Percentiles rank a stretch among this genome's conserved stretches.
These are phyloP conservation scores for Cardamine chenopodiifolia DNA, from an alignment of 345 rosid species.

Conservation along the genomic window DNA sequence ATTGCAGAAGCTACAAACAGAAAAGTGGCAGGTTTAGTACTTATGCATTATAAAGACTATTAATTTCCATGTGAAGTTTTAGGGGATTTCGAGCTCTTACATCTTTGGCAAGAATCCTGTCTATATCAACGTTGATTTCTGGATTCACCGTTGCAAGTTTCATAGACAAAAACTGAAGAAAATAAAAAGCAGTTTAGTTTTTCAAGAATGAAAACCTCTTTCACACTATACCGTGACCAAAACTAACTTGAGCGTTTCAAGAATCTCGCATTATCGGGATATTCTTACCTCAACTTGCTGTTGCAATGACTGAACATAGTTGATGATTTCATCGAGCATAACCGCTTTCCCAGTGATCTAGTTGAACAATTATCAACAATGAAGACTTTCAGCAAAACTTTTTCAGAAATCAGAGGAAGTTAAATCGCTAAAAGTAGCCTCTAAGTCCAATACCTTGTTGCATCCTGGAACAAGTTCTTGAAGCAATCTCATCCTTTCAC, in stretches of 20 bases:
- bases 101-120: slow-evolving; percentile 79
- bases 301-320: slow-evolving; percentile 94
- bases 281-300: slow-evolving; percentile 92
- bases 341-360: slow-evolving; percentile 98
- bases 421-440: slow-evolving; percentile 1
- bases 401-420: neutral
- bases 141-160: slow-evolving; percentile 97
- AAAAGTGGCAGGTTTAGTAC: slow-evolving; percentile 25
- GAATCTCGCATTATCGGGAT: slow-evolving; percentile 12
- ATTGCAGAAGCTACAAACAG: slow-evolving; percentile 59
- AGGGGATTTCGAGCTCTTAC: slow-evolving; percentile 50
- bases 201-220: slow-evolving; percentile 19
- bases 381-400: neutral
- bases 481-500: slow-evolving; percentile 93
- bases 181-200: slow-evolving; percentile 1
- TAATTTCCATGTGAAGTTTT: neutral
- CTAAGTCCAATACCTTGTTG: slow-evolving; percentile 66
- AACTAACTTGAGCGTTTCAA: slow-evolving; percentile 25
- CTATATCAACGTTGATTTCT: slow-evolving; percentile 66
- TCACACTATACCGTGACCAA: neutral
- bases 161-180: slow-evolving; percentile 87
- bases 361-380: slow-evolving; percentile 31
- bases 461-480: slow-evolving; percentile 99
- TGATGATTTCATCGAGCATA: slow-evolving; percentile 98
- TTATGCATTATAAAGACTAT: slow-evolving; percentile 17